These are phyloP conservation scores for Eucalyptus sp. DNA, from an alignment of 345 rosid genomes.

Conservation along the genomic window DNA sequence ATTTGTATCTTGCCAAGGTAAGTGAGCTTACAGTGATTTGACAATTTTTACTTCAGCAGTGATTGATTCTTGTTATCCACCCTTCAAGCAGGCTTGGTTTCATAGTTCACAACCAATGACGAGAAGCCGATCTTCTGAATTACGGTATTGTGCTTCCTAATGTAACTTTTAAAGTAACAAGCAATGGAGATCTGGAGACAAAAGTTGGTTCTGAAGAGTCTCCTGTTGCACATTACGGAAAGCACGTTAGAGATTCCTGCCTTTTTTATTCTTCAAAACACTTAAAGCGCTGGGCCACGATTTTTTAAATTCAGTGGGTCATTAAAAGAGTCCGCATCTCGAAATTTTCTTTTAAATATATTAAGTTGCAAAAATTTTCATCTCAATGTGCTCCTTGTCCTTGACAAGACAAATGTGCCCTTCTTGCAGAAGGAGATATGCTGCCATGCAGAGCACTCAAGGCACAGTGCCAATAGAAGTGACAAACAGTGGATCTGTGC, in stretches of 20 bases:
- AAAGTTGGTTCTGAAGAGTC: neutral
- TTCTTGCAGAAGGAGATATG: conserved; percentile 50
- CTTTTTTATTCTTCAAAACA: neutral
- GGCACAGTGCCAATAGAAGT: conserved; percentile 22
- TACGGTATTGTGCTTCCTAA: conserved; percentile 23
- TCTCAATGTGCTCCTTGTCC: neutral
- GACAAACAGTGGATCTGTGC: conserved; percentile 7
- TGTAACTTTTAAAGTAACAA: neutral
- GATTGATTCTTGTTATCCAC: neutral
- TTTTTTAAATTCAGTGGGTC: neutral
- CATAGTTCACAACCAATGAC: conserved; percentile 71
- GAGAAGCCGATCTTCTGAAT: conserved; percentile 67
- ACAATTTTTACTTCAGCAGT: neutral
- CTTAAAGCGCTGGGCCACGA: neutral
- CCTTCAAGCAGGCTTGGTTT: conserved; percentile 54
- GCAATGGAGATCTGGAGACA: neutral
- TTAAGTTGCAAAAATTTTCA: neutral
- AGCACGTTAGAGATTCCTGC: neutral
- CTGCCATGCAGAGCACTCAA: conserved; percentile 47
- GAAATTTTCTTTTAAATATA: neutral
- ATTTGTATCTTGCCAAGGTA: conserved; percentile 56
- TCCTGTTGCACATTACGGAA: neutral
- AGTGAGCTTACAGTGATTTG: neutral
- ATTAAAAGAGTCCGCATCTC: neutral
- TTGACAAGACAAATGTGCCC: neutral